Conservation (phyloP, 179 eudicot species). For the Spergularia azorica region DNA sequence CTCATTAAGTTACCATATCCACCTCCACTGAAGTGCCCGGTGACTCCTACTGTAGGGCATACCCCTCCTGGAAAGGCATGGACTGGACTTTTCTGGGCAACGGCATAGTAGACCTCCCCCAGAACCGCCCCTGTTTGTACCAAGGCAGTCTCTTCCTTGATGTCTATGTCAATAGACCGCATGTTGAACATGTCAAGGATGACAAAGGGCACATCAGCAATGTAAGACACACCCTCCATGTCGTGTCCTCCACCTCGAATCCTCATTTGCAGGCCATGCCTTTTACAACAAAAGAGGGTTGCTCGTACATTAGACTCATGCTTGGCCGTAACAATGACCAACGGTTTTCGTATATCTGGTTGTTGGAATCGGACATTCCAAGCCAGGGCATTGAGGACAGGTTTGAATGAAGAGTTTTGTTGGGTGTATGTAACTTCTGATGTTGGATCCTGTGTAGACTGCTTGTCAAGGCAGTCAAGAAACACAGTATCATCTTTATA, state of each 20-base stretch:
- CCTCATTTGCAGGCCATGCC: slow-evolving; percentile 11
- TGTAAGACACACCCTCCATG: slow-evolving; percentile 24
- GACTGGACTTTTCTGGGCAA: slow-evolving; percentile 17
- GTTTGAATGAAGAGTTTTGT: slow-evolving; percentile 25
- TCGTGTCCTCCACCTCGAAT: slow-evolving; percentile 28
- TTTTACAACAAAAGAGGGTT: slow-evolving; percentile 18
- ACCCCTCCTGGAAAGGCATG: slow-evolving; percentile 28
- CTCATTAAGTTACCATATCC: slow-evolving; percentile 29
- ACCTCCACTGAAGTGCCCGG: slow-evolving; percentile 26
- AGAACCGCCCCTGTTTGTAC: slow-evolving; percentile 16
- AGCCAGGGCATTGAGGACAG: slow-evolving; percentile 19
- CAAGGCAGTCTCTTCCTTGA: slow-evolving; percentile 20
- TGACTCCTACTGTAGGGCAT: slow-evolving; percentile 28
- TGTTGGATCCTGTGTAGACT: slow-evolving; percentile 18
- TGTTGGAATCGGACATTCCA: slow-evolving; percentile 23
- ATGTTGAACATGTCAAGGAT: slow-evolving; percentile 25
- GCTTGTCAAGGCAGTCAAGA: slow-evolving; percentile 21
- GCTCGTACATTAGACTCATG: slow-evolving; percentile 19
- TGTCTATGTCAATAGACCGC: slow-evolving; percentile 5
- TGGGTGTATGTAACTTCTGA: slow-evolving; percentile 28
- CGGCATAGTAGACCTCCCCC: slow-evolving; percentile 24
- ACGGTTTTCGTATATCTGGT: slow-evolving; percentile 3
- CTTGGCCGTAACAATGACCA: slow-evolving; percentile 21
- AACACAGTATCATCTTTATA: background rate
- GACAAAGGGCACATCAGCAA: slow-evolving; percentile 19